A percentile compares a stretch with the other conserved stretches of the same genome.
phyloP scores from a whole-genome alignment of 1,284 basidiomycete genomes.

The Mycena sp. region DNA sequence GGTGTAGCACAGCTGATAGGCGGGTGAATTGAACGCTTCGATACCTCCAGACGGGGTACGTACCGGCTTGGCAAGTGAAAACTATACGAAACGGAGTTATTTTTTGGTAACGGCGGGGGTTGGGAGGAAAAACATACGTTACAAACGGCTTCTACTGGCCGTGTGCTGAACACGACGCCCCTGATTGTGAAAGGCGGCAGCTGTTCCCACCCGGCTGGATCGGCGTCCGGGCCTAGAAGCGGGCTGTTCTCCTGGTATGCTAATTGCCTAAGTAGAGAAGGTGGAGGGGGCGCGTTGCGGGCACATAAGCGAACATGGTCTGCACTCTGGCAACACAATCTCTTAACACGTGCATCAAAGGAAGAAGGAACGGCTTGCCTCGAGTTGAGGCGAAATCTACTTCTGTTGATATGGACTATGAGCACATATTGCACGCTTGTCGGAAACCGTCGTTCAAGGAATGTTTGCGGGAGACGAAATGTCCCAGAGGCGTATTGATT shows the following conservation, averaged over 20 bases:
- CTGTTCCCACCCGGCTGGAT: constrained; percentile 59
- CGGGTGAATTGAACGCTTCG: constrained; percentile 7
- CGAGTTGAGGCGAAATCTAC: constrained; percentile 53
- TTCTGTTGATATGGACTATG: constrained; percentile 50
- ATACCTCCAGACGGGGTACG: constrained; percentile 22
- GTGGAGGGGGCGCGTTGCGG: constrained; percentile 53
- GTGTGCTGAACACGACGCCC: constrained; percentile 51
- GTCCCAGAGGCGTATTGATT: constrained; percentile 12
- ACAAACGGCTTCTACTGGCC: constrained; percentile 51
- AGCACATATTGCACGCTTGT: constrained; percentile 60
- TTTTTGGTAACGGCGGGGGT: background rate
- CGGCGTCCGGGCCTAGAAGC: constrained; percentile 52
- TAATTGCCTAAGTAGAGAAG: constrained; percentile 55
- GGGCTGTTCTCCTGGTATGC: constrained; percentile 56
- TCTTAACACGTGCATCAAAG: background rate
- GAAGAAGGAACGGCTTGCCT: constrained; percentile 2
- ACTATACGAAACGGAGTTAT: constrained; percentile 40
- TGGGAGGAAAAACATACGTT: constrained; percentile 43
- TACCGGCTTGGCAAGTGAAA: constrained; percentile 55
- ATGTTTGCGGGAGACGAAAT: constrained; percentile 53
- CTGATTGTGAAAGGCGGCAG: constrained; percentile 48
- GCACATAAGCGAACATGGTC: constrained; percentile 59
- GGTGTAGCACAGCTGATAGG: constrained; percentile 57
- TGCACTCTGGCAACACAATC: constrained; percentile 50
- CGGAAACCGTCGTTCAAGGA: constrained; percentile 53